These are phyloP conservation scores for Penicillium oxalicum DNA, from an alignment of 2,329 filamentous ascomycete species.

Conservation along the genomic window DNA sequence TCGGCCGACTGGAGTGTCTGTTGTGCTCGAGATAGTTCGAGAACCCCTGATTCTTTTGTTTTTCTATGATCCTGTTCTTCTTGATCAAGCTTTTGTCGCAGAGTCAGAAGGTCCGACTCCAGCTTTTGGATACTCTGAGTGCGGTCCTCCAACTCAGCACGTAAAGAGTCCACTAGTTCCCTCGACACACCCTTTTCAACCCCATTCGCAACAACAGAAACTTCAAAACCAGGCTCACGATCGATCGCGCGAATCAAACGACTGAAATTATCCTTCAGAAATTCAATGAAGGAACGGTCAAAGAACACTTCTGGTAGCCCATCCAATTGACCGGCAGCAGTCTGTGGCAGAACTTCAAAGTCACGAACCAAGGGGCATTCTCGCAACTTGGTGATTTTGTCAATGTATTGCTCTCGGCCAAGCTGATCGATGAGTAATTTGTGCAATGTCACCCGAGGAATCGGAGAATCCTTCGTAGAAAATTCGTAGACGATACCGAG, in stretches of 20 bases:
- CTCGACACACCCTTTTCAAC: slow-evolving; percentile 87
- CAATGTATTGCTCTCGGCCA: slow-evolving; percentile 80
- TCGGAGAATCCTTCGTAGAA: slow-evolving; percentile 91
- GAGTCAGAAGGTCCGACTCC: slow-evolving; percentile 50
- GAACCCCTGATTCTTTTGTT: slow-evolving; percentile 52
- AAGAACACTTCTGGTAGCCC: slow-evolving; percentile 75
- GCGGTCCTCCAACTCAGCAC: slow-evolving; percentile 69
- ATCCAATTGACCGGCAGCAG: slow-evolving; percentile 48
- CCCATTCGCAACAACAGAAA: slow-evolving; percentile 71
- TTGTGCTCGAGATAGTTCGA: slow-evolving; percentile 55
- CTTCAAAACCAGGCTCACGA: slow-evolving; percentile 80
- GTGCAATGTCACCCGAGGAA: slow-evolving; percentile 74
- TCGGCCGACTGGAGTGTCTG: slow-evolving; percentile 66
- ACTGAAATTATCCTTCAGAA: slow-evolving; percentile 93
- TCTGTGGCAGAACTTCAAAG: slow-evolving; percentile 79
- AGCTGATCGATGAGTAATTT: slow-evolving; percentile 69
- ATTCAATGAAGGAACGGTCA: slow-evolving; percentile 80
- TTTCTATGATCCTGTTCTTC: slow-evolving; percentile 67
- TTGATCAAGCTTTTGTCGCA: slow-evolving; percentile 57
- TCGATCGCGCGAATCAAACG: slow-evolving; percentile 79
- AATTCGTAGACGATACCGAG: slow-evolving; percentile 92
- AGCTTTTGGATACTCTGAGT: slow-evolving; percentile 54
- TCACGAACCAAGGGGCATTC: slow-evolving; percentile 75
- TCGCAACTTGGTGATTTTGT: slow-evolving; percentile 70
- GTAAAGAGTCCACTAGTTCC: slow-evolving; percentile 80